A percentile compares a stretch with the other conserved stretches of the same genome.
Evolutionary conservation across 148 eudicot species (phyloP).

Genomic region (Hydrangea macrophylla): DNA sequence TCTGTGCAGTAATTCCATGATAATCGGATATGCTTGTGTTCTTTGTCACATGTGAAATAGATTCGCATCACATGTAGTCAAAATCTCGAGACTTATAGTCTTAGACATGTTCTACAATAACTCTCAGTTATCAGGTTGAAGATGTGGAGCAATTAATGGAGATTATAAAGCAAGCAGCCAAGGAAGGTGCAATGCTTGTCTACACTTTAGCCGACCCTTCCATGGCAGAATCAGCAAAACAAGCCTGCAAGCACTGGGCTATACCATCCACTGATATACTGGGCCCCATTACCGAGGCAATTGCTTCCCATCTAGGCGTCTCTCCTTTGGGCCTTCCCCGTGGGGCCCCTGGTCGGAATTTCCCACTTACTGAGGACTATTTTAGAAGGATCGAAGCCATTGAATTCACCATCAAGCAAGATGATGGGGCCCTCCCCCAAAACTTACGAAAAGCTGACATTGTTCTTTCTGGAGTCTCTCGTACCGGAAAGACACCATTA

Average conservation of each 20-base stretch:
- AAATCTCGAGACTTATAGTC: background rate
- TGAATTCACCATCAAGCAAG: slow-evolving; percentile 94
- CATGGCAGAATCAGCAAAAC: slow-evolving; percentile 67
- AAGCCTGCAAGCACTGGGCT: slow-evolving; percentile 76
- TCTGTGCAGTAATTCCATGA: background rate
- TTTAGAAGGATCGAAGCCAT: slow-evolving; percentile 85
- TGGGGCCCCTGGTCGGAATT: slow-evolving; percentile 69
- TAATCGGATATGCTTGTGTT: background rate
- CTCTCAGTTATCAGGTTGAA: slow-evolving; percentile 46
- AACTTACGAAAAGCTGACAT: slow-evolving; percentile 75
- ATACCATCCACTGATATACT: slow-evolving; percentile 67
- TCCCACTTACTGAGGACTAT: slow-evolving; percentile 68
- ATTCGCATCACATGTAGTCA: background rate
- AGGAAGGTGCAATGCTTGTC: slow-evolving; percentile 72
- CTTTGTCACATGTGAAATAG: background rate
- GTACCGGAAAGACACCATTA: slow-evolving; percentile 90
- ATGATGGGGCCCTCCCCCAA: slow-evolving; percentile 86
- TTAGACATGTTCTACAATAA: background rate
- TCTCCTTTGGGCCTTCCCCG: slow-evolving; percentile 91
- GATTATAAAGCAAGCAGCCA: slow-evolving; percentile 79
- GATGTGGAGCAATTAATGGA: slow-evolving; percentile 71
- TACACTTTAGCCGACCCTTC: slow-evolving; percentile 91
- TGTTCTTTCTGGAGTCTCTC: slow-evolving; percentile 81
- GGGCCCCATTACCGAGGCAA: slow-evolving; percentile 80
- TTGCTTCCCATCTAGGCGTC: slow-evolving; percentile 78